Percentiles rank a stretch among this genome's conserved stretches.
Evolutionary conservation across 805 yeast genomes (phyloP).

Genomic region (Kuraishia hungarica): DNA sequence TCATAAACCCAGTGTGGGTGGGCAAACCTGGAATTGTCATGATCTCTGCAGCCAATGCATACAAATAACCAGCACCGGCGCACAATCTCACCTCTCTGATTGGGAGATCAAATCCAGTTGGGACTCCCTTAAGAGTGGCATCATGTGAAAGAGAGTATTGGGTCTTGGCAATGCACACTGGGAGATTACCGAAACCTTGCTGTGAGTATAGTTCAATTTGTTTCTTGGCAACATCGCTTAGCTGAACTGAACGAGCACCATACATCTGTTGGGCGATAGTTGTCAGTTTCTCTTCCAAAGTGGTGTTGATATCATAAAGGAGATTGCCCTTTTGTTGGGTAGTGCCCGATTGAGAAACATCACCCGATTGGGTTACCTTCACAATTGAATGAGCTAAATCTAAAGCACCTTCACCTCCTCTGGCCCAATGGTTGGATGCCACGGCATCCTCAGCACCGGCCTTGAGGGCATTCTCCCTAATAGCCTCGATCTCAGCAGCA

Average conservation of each 20-base stretch:
- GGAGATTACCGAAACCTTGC: conserved; percentile 87
- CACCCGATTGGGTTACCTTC: conserved; percentile 44
- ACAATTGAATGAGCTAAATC: conserved; percentile 79
- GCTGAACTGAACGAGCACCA: conserved; percentile 82
- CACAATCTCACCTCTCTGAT: conserved; percentile 91
- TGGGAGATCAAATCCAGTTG: conserved; percentile 89
- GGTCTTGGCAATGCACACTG: conserved; percentile 95
- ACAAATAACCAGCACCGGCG: conserved; percentile 94
- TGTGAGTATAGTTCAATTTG: conserved; percentile 74
- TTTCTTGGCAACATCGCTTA: conserved; percentile 69
- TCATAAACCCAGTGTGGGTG: conserved; percentile 94
- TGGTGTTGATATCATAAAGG: conserved; percentile 60
- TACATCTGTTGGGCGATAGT: conserved; percentile 84
- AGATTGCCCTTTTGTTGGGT: conserved; percentile 27
- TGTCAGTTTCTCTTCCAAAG: conserved; percentile 74
- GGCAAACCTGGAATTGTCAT: conserved; percentile 97
- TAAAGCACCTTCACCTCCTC: conserved; percentile 89
- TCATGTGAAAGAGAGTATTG: conserved; percentile 95
- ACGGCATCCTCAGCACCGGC: conserved; percentile 96
- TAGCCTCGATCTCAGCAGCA: conserved; percentile 67
- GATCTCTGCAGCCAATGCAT: conserved; percentile 94
- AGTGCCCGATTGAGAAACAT: conserved; percentile 26
- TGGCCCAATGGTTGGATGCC: conserved; percentile 88
- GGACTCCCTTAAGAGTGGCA: conserved; percentile 88
- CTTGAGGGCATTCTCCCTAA: conserved; percentile 68